Conservation (phyloP, 352 stramenopile genomes). For the Phytophthora fragariaefolia region DNA sequence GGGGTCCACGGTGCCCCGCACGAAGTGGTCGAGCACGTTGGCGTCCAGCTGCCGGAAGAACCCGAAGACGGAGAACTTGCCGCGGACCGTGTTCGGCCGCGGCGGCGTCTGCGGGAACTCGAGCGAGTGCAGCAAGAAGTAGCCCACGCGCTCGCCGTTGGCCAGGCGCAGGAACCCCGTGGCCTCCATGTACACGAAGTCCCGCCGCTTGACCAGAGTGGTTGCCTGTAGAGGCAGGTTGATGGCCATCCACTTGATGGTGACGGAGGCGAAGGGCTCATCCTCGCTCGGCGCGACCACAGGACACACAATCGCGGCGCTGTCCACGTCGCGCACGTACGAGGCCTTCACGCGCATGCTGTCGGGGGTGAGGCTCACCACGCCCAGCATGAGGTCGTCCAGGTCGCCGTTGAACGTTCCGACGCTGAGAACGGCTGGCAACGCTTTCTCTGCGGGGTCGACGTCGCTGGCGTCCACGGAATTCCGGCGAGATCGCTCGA, state of each 20-base stretch:
- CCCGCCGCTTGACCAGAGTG: slow-evolving; percentile 29
- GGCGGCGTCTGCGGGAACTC: slow-evolving; percentile 43
- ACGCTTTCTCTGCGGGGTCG: background rate
- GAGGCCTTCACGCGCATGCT: slow-evolving; percentile 42
- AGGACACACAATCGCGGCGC: slow-evolving; percentile 27
- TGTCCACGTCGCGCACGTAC: slow-evolving; percentile 37
- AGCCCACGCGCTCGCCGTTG: slow-evolving; percentile 38
- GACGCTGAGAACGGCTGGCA: slow-evolving; percentile 34
- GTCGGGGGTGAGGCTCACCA: slow-evolving; percentile 38
- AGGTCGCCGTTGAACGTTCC: slow-evolving; percentile 35
- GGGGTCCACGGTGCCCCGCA: slow-evolving; percentile 24
- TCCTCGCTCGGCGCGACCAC: slow-evolving; percentile 30
- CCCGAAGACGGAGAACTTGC: slow-evolving; percentile 42
- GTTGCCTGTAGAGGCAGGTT: slow-evolving; percentile 24
- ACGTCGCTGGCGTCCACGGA: background rate
- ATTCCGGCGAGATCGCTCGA: background rate
- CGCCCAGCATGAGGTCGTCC: slow-evolving; percentile 45
- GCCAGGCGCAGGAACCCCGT: slow-evolving; percentile 26
- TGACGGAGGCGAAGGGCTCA: slow-evolving; percentile 31
- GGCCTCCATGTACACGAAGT: slow-evolving; percentile 40
- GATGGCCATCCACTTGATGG: slow-evolving; percentile 43
- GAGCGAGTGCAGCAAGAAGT: slow-evolving; percentile 44
- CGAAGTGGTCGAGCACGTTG: slow-evolving; percentile 46
- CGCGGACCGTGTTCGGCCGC: slow-evolving; percentile 37
- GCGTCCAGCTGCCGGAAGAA: slow-evolving; percentile 47